Percentiles rank a stretch among this genome's conserved stretches.
Conservation (phyloP, 2,329 filamentous ascomycete genomes). For the Boeremia exigua region DNA sequence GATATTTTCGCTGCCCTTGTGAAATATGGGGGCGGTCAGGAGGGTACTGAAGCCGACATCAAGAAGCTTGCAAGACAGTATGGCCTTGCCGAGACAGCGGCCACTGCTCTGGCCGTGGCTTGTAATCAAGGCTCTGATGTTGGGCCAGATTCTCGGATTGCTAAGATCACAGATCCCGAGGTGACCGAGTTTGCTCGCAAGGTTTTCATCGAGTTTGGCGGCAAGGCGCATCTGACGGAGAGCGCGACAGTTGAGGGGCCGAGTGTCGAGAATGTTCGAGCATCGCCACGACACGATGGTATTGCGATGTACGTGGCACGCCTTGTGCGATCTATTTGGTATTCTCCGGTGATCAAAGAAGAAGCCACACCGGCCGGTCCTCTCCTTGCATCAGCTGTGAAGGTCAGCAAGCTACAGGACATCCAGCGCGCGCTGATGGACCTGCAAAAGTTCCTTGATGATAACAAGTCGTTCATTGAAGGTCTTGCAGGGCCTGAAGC, state of each 20-base stretch:
- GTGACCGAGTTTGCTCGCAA: constrained; percentile 85
- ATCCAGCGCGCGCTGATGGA: constrained; percentile 83
- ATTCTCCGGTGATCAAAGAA: constrained; percentile 71
- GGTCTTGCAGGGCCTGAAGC: constrained; percentile 91
- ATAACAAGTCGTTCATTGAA: constrained; percentile 91
- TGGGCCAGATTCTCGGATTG: constrained; percentile 71
- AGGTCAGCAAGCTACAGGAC: constrained; percentile 70
- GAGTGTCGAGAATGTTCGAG: constrained; percentile 79
- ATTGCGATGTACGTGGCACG: constrained; percentile 86
- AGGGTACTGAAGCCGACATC: constrained; percentile 81
- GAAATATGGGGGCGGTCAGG: constrained; percentile 72
- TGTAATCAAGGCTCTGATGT: constrained; percentile 91
- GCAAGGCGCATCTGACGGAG: constrained; percentile 83
- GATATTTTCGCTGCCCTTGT: constrained; percentile 90
- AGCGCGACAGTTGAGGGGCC: constrained; percentile 68
- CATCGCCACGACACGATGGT: constrained; percentile 88
- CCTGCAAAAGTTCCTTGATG: constrained; percentile 79
- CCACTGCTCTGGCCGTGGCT: constrained; percentile 89
- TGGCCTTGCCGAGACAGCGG: constrained; percentile 85
- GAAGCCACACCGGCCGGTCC: constrained; percentile 63
- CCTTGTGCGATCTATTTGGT: constrained; percentile 90
- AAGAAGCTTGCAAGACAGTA: constrained; percentile 85
- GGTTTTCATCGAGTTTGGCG: constrained; percentile 91
- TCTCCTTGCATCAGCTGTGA: constrained; percentile 70
- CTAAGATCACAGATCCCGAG: constrained; percentile 77